Conservation (phyloP, 805 yeast species). For the Candida vartiovaarae region DNA sequence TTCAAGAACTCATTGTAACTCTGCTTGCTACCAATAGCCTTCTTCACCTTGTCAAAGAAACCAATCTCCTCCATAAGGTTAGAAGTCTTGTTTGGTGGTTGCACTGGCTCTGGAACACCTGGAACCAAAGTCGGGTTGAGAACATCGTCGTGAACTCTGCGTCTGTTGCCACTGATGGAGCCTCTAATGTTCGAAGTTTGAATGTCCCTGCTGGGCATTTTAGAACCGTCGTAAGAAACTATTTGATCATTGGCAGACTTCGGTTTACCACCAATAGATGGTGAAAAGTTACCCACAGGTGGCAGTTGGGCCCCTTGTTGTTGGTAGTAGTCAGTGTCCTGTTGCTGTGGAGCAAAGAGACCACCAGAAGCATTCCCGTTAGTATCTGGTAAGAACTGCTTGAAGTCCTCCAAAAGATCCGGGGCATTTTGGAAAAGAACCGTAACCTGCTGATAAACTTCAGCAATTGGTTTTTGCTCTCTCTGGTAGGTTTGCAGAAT, state of each 20-base stretch:
- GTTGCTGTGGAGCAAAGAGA: slow-evolving; percentile 15
- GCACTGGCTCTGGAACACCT: slow-evolving; percentile 79
- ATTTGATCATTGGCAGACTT: slow-evolving; percentile 11
- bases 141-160: slow-evolving; percentile 27
- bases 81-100: slow-evolving; percentile 45
- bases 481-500: slow-evolving; percentile 94
- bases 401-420: slow-evolving; percentile 89
- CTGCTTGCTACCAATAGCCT: slow-evolving; percentile 80
- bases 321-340: slow-evolving; percentile 20
- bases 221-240: slow-evolving; percentile 13
- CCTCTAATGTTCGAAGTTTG: slow-evolving; percentile 31
- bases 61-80: slow-evolving; percentile 76
- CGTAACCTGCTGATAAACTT: slow-evolving; percentile 92
- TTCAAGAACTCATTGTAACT: slow-evolving; percentile 90
- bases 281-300: slow-evolving; percentile 84
- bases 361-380: slow-evolving; percentile 22
- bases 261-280: slow-evolving; percentile 37
- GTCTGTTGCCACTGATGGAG: slow-evolving; percentile 17
- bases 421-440: slow-evolving; percentile 87
- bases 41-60: slow-evolving; percentile 89
- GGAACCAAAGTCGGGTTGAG: slow-evolving; percentile 67
- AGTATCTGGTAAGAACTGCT: slow-evolving; percentile 85
- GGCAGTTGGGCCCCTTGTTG: slow-evolving; percentile 49
- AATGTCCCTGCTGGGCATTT: slow-evolving; percentile 22
- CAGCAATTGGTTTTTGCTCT: slow-evolving; percentile 91